Evolutionary conservation across 306 rosid species (phyloP), one percentile per base, ranked within the genome.

Genomic region (Cicer cuneatum): DNA sequence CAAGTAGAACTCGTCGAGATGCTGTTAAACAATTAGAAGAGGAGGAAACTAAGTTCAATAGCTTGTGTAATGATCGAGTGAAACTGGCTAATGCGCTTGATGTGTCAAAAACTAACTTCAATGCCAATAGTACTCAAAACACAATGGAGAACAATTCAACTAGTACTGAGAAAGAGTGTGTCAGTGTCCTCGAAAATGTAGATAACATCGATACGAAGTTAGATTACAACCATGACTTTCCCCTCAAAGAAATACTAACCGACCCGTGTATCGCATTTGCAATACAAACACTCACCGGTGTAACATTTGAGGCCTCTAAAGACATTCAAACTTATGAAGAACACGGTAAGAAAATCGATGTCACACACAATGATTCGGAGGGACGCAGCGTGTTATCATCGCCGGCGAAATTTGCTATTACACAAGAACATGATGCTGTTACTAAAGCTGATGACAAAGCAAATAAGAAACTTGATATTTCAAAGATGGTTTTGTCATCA

Each of bases 261-360:
- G 99, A 94, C 60, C 99, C 99, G 12, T 94, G 96, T 77, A 92
- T 94, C 41, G 97, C 96, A 42, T 94, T 94, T 83, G 97, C 99
- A 10, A 75, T 92, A 75, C 89, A 92, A 78, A 89, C 90, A 72
- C 93, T 94, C 71, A 87, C 93, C 4, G 96, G 88, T 61, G 63
- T 15, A 68, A 72, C 85, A 37, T 75, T 85, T 45, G 93, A 85
- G 4, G 51, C 69, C 53, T 53, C 83, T 39, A 83, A 75, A 62
- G 69, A 35, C 79, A 64, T 85, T 12, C 81, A 79, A 29, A 60
- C 61, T 61, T 62, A 68, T 46, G 33, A 78, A 76, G 92, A 69
- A 63, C 15, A 24, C 24, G 33, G 15, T 10, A 78, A 68, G 49
- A 78, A 79, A 46, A 49, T 54, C 63, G 56, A 66, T 49, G 74